These are phyloP conservation scores for Nitzschia inconspicua DNA, from an alignment of 108 stramenopile genomes.

Conservation along the genomic window DNA sequence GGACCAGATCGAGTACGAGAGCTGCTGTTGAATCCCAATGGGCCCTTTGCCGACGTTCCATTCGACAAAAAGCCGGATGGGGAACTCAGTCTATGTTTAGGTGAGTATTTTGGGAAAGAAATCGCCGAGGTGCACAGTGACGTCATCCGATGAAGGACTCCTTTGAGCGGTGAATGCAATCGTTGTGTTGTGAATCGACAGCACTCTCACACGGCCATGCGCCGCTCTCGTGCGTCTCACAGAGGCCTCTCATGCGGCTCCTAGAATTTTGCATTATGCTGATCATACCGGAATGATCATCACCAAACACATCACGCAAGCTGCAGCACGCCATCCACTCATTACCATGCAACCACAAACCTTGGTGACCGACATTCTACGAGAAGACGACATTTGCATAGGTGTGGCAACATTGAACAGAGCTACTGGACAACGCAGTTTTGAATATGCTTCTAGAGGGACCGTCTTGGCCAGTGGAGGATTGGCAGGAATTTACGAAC, in stretches of 20 bases:
- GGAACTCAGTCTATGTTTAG: slow-evolving; percentile 45
- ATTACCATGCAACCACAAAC: slow-evolving; percentile 76
- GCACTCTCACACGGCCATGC: no score
- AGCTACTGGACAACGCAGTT: slow-evolving; percentile 24
- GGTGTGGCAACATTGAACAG: slow-evolving; percentile 48
- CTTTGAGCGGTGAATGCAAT: no score
- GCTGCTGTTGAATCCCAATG: slow-evolving; percentile 58
- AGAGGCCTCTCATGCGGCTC: slow-evolving; percentile 89
- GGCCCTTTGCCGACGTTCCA: slow-evolving; percentile 68
- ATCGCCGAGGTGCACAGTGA: not conserved
- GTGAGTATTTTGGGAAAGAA: slow-evolving; percentile 33
- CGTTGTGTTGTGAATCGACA: no score
- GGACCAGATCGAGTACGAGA: slow-evolving; percentile 84
- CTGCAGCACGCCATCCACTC: slow-evolving; percentile 76
- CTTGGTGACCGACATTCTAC: slow-evolving; percentile 84
- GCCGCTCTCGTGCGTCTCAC: no score
- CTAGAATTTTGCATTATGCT: slow-evolving; percentile 86
- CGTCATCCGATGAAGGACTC: not conserved
- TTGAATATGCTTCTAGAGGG: slow-evolving; percentile 60
- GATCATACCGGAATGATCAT: slow-evolving; percentile 91
- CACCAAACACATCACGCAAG: slow-evolving; percentile 79
- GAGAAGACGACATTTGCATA: slow-evolving; percentile 40
- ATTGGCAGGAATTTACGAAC: slow-evolving; percentile 87
- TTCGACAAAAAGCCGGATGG: slow-evolving; percentile 67
- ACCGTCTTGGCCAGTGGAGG: slow-evolving; percentile 89